phyloP scores from a whole-genome alignment of 805 yeast genomes.

The Kazachstania africana region DNA sequence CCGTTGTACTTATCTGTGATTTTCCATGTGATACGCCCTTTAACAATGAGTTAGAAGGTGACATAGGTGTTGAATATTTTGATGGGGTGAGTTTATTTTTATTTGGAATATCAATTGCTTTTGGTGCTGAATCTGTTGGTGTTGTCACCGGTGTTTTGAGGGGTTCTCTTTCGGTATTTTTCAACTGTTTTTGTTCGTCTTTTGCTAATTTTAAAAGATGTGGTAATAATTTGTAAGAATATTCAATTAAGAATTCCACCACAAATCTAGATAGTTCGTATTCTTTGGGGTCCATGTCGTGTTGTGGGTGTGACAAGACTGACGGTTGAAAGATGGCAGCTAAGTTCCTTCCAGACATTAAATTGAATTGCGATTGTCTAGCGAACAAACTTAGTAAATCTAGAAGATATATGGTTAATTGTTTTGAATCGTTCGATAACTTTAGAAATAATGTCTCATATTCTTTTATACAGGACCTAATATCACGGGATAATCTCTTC shows the following conservation, averaged over 20 bases:
- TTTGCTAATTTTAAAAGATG: slow-evolving; percentile 29
- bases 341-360: slow-evolving; percentile 86
- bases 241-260: slow-evolving; percentile 79
- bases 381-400: slow-evolving; percentile 82
- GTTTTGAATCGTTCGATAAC: slow-evolving; percentile 70
- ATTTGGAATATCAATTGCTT: slow-evolving; percentile 5
- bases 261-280: slow-evolving; percentile 79
- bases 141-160: not conserved
- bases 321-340: slow-evolving; percentile 97
- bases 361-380: slow-evolving; percentile 59
- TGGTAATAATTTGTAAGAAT: slow-evolving; percentile 68
- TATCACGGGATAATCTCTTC: slow-evolving; percentile 50
- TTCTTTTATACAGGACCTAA: slow-evolving; percentile 55
- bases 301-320: slow-evolving; percentile 83
- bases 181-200: slow-evolving; percentile 10
- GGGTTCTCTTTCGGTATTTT: not conserved
- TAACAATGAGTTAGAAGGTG: not conserved
- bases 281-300: slow-evolving; percentile 87
- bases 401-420: slow-evolving; percentile 71
- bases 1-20: not conserved
- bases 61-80: not conserved
- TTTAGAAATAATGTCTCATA: slow-evolving; percentile 57
- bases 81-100: not conserved
- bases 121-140: not conserved
- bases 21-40: not conserved